Percentiles rank a stretch among this genome's conserved stretches.
phyloP scores from a whole-genome alignment of 208 protist genomes.

The Leishmania amazonensis region DNA sequence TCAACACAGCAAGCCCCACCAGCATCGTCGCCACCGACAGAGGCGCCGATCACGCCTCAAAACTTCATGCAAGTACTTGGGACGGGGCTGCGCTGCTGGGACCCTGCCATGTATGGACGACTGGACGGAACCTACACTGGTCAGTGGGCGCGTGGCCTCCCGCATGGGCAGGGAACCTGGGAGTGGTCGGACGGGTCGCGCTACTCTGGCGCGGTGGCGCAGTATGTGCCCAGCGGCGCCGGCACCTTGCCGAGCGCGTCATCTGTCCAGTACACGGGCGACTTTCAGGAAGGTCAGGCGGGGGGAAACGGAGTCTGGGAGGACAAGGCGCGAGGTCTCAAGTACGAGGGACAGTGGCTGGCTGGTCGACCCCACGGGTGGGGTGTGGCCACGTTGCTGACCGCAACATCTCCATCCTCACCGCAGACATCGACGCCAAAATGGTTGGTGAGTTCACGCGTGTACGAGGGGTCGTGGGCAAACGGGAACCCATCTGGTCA shows the following conservation, averaged over 20 bases:
- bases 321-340: constrained; percentile 28
- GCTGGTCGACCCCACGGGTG: constrained; percentile 60
- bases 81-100: constrained; percentile 20
- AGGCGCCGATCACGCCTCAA: constrained; percentile 5
- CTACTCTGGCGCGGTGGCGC: constrained; percentile 57
- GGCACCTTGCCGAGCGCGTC: constrained; percentile 39
- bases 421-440: no score
- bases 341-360: constrained; percentile 69
- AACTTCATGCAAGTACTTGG: constrained; percentile 12
- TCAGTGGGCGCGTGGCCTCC: constrained; percentile 55
- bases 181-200: constrained; percentile 58
- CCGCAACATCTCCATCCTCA: not conserved
- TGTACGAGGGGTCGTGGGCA: constrained; percentile 70
- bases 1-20: not conserved
- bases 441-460: not conserved
- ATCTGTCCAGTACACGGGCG: constrained; percentile 59
- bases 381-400: constrained; percentile 37
- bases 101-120: constrained; percentile 28
- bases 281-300: constrained; percentile 49
- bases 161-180: constrained; percentile 69
- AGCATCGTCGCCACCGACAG: not conserved
- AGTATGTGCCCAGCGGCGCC: constrained; percentile 49
- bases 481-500: constrained; percentile 50
- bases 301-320: constrained; percentile 47
- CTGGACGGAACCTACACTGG: constrained; percentile 72